A percentile compares a stretch with the other conserved stretches of the same genome.
phyloP scores from a whole-genome alignment of 768 basidiomycete species.

The Coprinopsis cinerea region DNA sequence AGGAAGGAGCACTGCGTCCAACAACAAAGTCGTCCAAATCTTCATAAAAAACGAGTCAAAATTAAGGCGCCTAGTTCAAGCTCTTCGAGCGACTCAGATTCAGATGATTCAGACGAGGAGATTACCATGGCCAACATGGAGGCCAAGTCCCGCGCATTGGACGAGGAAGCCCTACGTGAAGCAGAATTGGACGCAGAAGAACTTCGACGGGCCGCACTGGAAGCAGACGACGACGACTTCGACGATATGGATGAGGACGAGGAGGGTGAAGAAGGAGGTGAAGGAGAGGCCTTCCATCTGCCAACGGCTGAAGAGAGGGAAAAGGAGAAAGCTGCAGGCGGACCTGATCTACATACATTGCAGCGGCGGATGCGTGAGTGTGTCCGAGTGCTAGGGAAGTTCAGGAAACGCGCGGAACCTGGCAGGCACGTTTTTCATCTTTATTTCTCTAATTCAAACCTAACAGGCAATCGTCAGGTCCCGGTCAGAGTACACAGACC shows the following conservation, averaged over 20 bases:
- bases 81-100: constrained; percentile 29
- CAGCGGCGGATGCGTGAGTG: constrained; percentile 78
- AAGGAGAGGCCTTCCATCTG: constrained; percentile 47
- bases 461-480: too few relatives aligned
- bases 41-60: constrained; percentile 32
- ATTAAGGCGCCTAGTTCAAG: constrained; percentile 48
- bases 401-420: constrained; percentile 59
- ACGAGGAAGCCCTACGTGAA: constrained; percentile 59
- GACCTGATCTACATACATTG: constrained; percentile 68
- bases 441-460: constrained; percentile 8
- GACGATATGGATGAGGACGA: constrained; percentile 39
- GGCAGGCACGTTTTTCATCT: constrained; percentile 44
- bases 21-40: constrained; percentile 49
- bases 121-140: constrained; percentile 81
- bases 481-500: constrained; percentile 84
- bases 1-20: constrained; percentile 30
- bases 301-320: constrained; percentile 70
- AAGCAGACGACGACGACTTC: constrained; percentile 44
- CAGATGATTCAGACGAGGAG: constrained; percentile 34
- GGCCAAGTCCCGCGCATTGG: constrained; percentile 70
- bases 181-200: constrained; percentile 67
- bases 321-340: constrained; percentile 61
- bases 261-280: constrained; percentile 31
- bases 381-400: constrained; percentile 65
- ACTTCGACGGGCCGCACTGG: constrained; percentile 46